Percentiles rank a stretch among this genome's conserved stretches.
These are phyloP conservation scores for Exutisphaerella laricina DNA, from an alignment of 2,329 filamentous ascomycete species.

Conservation along the genomic window DNA sequence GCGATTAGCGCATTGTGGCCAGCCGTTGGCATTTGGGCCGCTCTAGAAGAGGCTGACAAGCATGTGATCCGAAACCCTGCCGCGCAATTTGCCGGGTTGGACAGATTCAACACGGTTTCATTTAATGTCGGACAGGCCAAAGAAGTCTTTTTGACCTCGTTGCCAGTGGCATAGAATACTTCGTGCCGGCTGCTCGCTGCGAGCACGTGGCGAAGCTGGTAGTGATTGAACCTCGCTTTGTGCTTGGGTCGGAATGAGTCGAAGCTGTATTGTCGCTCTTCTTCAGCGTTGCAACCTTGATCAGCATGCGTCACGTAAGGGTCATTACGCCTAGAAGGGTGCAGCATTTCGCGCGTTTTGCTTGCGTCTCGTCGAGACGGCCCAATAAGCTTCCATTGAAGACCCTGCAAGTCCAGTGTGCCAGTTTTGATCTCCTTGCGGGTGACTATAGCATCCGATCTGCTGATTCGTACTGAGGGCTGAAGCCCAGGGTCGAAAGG, in stretches of 20 bases:
- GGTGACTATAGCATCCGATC: conserved; percentile 15
- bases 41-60: conserved; percentile 12
- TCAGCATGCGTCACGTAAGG: neutral
- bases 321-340: conserved; percentile 17
- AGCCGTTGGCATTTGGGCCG: no score
- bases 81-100: conserved; percentile 19
- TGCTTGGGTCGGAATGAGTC: conserved; percentile 36
- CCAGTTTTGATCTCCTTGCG: conserved; percentile 14
- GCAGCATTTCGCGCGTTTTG: conserved; percentile 27
- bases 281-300: conserved; percentile 1
- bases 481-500: conserved; percentile 19
- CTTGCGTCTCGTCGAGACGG: conserved; percentile 26
- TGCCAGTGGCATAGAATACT: conserved; percentile 48
- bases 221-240: conserved; percentile 50
- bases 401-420: conserved; percentile 33
- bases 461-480: conserved; percentile 15
- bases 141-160: conserved; percentile 45
- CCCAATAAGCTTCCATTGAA: conserved; percentile 32
- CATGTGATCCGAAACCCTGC: conserved; percentile 19
- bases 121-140: conserved; percentile 42
- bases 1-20: conserved; percentile 39
- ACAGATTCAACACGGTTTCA: conserved; percentile 46
- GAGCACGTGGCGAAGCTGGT: conserved; percentile 55
- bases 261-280: conserved; percentile 26
- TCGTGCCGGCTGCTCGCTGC: conserved; percentile 51